These are phyloP conservation scores for Dianthus caryophyllus DNA, from an alignment of 148 eudicot genomes.

Conservation along the genomic window DNA sequence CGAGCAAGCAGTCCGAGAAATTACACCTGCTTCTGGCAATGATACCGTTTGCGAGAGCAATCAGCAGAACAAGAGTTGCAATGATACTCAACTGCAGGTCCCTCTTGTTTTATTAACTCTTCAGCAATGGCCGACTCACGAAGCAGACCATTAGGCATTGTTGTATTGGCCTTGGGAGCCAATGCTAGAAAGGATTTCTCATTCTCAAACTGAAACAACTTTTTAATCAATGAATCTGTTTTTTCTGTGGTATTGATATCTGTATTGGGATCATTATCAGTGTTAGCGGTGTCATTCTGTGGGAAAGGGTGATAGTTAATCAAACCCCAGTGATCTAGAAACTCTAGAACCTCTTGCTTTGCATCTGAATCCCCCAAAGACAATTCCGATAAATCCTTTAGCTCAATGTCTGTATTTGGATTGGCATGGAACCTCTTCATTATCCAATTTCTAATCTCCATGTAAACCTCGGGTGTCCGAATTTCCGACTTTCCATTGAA, in stretches of 20 bases:
- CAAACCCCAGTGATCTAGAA: constrained; percentile 95
- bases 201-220: constrained; percentile 62
- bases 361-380: constrained; percentile 66
- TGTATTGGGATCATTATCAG: constrained; percentile 21
- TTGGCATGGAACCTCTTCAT: constrained; percentile 76
- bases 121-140: constrained; percentile 76
- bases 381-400: constrained; percentile 66
- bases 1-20: constrained; percentile 23
- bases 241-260: constrained; percentile 38
- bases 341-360: constrained; percentile 85
- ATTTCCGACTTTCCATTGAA: constrained; percentile 73
- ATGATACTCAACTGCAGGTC: constrained; percentile 91
- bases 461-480: constrained; percentile 63
- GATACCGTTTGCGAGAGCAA: constrained; percentile 95
- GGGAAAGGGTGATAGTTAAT: constrained; percentile 90
- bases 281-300: constrained; percentile 30
- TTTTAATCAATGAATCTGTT: constrained; percentile 52
- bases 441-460: constrained; percentile 84
- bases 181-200: constrained; percentile 42
- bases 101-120: constrained; percentile 73
- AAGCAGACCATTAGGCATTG: constrained; percentile 53
- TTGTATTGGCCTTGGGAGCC: constrained; percentile 39
- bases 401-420: constrained; percentile 56
- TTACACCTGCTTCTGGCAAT: constrained; percentile 91
- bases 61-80: constrained; percentile 98